Conservation (phyloP, 1,284 basidiomycete genomes). For the Athelia sp. region DNA sequence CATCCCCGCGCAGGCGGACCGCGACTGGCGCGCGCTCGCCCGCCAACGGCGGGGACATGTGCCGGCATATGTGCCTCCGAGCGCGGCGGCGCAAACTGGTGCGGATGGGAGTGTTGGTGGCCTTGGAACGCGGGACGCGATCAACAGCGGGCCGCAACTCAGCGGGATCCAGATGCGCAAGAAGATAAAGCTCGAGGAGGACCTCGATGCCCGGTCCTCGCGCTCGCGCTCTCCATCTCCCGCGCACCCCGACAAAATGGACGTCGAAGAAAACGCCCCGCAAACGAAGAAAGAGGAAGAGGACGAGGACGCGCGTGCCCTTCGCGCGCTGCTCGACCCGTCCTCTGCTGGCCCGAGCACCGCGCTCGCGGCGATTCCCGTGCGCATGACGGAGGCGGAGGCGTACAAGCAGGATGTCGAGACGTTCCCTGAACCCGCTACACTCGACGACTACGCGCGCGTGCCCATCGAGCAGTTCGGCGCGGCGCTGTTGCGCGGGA, state of each 20-base stretch:
- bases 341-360: constrained; percentile 35
- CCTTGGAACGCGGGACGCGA: constrained; percentile 62
- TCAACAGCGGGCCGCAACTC: constrained; percentile 65
- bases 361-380: constrained; percentile 45
- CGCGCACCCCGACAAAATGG: constrained; percentile 4
- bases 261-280: constrained; percentile 17
- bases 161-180: constrained; percentile 55
- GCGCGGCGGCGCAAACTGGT: constrained; percentile 55
- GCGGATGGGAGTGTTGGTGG: constrained; percentile 78
- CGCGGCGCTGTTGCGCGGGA: constrained; percentile 88
- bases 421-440: constrained; percentile 71
- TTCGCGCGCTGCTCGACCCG: constrained; percentile 66
- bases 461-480: constrained; percentile 94
- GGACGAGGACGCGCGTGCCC: constrained; percentile 64
- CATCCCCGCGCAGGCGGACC: constrained; percentile 79
- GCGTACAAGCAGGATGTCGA: constrained; percentile 78
- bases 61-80: constrained; percentile 61
- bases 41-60: constrained; percentile 41
- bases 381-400: constrained; percentile 66
- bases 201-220: no score
- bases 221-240: no score
- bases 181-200: constrained; percentile 25
- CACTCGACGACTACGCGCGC: constrained; percentile 84
- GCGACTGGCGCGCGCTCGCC: constrained; percentile 82
- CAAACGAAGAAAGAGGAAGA: constrained; percentile 28